A percentile compares a stretch with the other conserved stretches of the same genome.
These are phyloP conservation scores for Irpex rosettiformis DNA, from an alignment of 1,284 basidiomycete genomes.

Conservation along the genomic window DNA sequence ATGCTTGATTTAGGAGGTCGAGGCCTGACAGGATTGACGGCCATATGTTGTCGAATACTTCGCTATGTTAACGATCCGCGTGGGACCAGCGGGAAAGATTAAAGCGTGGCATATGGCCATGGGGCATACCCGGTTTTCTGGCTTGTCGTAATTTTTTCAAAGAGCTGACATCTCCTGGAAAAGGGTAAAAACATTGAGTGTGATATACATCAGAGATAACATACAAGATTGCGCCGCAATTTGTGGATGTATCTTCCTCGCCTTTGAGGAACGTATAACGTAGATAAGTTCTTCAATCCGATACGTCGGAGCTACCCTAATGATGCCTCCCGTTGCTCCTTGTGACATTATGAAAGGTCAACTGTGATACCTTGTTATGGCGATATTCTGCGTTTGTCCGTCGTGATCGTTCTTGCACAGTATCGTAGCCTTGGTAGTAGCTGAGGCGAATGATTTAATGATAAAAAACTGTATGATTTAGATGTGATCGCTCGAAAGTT, in stretches of 20 bases:
- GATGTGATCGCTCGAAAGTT: too few relatives aligned
- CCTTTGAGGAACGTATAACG: background rate
- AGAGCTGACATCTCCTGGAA: background rate
- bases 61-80: background rate
- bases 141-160: background rate
- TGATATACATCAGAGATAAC: background rate
- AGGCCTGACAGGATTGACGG: background rate
- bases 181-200: background rate
- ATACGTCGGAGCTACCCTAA: too few relatives aligned
- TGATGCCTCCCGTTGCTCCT: too few relatives aligned
- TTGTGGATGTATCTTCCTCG: background rate
- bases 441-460: too few relatives aligned
- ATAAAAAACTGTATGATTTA: too few relatives aligned
- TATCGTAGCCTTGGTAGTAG: too few relatives aligned
- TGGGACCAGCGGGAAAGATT: background rate
- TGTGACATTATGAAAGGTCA: too few relatives aligned
- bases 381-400: too few relatives aligned
- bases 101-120: background rate
- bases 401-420: too few relatives aligned
- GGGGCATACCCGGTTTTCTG: background rate
- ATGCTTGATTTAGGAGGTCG: background rate
- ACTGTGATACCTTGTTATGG: too few relatives aligned
- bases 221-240: background rate
- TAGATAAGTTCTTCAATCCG: too few relatives aligned
- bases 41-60: background rate